Percentiles rank a stretch among this genome's conserved stretches.
phyloP scores from a whole-genome alignment of 177 flowering plant species.

The Telopea speciosissima region DNA sequence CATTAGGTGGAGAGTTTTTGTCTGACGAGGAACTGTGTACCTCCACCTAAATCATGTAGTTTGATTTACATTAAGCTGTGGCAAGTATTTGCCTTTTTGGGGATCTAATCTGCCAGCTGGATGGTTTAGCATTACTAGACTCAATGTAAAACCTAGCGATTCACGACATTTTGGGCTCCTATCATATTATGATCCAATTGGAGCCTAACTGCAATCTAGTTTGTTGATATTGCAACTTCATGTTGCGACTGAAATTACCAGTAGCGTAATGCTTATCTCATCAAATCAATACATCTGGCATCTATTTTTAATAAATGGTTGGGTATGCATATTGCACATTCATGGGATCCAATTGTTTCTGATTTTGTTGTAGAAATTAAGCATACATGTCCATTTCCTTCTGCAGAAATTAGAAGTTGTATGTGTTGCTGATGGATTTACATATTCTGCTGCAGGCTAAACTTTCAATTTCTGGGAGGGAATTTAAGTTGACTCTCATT shows the following conservation, averaged over 20 bases:
- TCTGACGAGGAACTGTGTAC: too few species aligned
- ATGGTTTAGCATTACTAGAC: too few species aligned
- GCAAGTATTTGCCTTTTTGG: too few species aligned
- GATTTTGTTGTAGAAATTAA: constrained; percentile 54
- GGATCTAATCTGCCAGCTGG: too few species aligned
- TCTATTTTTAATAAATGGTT: background rate
- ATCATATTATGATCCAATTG: too few species aligned
- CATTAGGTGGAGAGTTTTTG: too few species aligned
- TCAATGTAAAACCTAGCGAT: too few species aligned
- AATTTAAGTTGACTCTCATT: constrained; percentile 71
- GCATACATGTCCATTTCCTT: background rate
- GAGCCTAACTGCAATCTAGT: too few species aligned
- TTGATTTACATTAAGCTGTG: too few species aligned
- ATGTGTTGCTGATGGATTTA: constrained; percentile 5
- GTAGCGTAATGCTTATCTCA: background rate
- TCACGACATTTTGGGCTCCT: too few species aligned
- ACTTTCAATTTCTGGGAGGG: constrained; percentile 55
- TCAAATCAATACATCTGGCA: background rate
- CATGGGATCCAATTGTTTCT: constrained; percentile 38
- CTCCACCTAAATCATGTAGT: too few species aligned
- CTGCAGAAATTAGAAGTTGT: background rate
- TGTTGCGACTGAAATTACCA: background rate
- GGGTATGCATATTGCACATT: background rate
- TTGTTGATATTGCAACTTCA: too few species aligned
- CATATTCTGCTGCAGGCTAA: constrained; percentile 48